A percentile compares a stretch with the other conserved stretches of the same genome.
Evolutionary conservation across 2,329 filamentous ascomycete genomes (phyloP).

Genomic region (Epichloe hybrida): DNA sequence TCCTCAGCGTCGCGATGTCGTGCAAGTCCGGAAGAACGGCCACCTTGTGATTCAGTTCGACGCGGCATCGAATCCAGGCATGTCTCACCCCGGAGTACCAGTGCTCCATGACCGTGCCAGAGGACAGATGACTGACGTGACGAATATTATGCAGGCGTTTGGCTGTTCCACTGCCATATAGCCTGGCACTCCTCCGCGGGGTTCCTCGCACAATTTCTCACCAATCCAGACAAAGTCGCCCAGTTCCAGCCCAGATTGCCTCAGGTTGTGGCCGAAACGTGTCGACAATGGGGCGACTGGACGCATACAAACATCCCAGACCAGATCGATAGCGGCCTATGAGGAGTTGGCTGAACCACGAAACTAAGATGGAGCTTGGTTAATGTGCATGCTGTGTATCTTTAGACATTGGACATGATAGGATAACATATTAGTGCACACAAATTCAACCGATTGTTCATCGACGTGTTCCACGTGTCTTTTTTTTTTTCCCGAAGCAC

Average conservation of each 20-base stretch:
- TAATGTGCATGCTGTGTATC: too few species aligned
- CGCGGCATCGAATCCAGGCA: constrained; percentile 30
- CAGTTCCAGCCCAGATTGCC: constrained; percentile 27
- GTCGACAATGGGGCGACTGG: constrained; percentile 36
- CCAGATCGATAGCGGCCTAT: constrained; percentile 42
- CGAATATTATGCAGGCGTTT: constrained; percentile 27
- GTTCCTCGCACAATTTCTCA: constrained; percentile 38
- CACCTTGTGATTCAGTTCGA: constrained; percentile 40
- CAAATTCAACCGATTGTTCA: too few species aligned
- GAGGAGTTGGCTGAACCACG: not conserved
- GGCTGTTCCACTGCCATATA: constrained; percentile 42
- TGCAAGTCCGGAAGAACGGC: constrained; percentile 29
- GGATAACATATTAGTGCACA: too few species aligned
- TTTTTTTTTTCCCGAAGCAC: too few species aligned
- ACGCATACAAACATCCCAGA: constrained; percentile 31
- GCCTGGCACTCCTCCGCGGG: constrained; percentile 43
- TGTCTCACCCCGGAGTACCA: not conserved
- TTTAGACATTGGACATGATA: too few species aligned
- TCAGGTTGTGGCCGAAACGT: constrained; percentile 36
- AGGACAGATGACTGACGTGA: not conserved
- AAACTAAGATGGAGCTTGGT: constrained; percentile 1
- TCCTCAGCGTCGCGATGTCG: constrained; percentile 39
- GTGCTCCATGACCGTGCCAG: too few species aligned
- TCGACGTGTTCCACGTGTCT: too few species aligned
- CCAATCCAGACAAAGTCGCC: constrained; percentile 25